These are phyloP conservation scores for Thalassiosira delicatula DNA, from an alignment of 352 stramenopile species.

Conservation along the genomic window DNA sequence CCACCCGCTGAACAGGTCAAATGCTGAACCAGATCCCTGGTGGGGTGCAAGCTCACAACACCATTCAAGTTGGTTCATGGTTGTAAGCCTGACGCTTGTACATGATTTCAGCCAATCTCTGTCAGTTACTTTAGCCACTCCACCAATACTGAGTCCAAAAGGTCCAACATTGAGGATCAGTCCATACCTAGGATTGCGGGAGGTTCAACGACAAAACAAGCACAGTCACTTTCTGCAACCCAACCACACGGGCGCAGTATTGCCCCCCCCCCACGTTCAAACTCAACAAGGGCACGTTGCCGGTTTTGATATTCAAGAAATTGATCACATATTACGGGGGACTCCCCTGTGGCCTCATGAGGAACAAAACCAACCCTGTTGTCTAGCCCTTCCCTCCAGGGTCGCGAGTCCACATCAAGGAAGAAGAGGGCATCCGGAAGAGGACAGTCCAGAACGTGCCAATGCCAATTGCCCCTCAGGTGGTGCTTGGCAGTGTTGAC, in stretches of 20 bases:
- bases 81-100: background rate
- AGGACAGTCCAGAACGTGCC: slow-evolving; percentile 16
- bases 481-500: background rate
- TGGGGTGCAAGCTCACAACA: slow-evolving; percentile 1
- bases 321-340: slow-evolving; percentile 16
- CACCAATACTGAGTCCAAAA: background rate
- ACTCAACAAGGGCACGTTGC: slow-evolving; percentile 1
- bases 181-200: background rate
- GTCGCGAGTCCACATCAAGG: background rate
- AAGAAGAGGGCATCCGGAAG: background rate
- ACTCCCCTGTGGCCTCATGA: background rate
- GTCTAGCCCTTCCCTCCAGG: slow-evolving; percentile 21
- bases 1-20: background rate
- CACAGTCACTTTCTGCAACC: slow-evolving; percentile 32
- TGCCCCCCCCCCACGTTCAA: slow-evolving; percentile 5
- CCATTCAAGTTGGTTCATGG: slow-evolving; percentile 14
- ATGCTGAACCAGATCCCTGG: slow-evolving; percentile 21
- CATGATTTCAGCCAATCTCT: slow-evolving; percentile 9
- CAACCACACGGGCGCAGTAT: slow-evolving; percentile 19
- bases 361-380: background rate
- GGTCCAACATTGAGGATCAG: background rate
- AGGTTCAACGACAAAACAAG: background rate
- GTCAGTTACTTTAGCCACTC: slow-evolving; percentile 6
- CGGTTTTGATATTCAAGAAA: slow-evolving; percentile 4
- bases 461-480: background rate